A percentile compares a stretch with the other conserved stretches of the same genome.
phyloP scores from a whole-genome alignment of 768 basidiomycete species.

The Pisolithus marmoratus region DNA sequence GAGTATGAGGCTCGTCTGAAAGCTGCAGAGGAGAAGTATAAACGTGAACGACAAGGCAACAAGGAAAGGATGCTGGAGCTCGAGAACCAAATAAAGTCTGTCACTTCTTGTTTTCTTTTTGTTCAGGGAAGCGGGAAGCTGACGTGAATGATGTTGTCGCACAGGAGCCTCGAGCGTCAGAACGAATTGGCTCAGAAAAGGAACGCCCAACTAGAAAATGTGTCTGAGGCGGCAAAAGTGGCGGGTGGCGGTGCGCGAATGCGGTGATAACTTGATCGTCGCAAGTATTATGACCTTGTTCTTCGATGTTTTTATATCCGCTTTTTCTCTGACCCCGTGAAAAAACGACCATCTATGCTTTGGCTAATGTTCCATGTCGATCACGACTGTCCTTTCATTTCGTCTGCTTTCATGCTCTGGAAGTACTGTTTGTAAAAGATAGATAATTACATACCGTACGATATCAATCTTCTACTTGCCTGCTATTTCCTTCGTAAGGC shows the following conservation, averaged over 20 bases:
- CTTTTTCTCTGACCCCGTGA: too few species aligned
- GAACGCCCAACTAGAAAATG: conserved; percentile 32
- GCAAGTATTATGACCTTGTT: not conserved
- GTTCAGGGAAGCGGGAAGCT: not conserved
- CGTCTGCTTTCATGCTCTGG: not conserved
- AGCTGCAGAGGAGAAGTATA: conserved; percentile 85
- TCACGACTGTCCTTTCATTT: not conserved
- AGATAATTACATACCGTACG: not conserved
- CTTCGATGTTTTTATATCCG: not conserved
- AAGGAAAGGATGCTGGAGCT: conserved; percentile 80
- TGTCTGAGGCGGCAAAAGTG: conserved; percentile 24
- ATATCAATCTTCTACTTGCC: not conserved
- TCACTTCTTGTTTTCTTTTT: conserved; percentile 8
- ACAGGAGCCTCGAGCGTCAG: conserved; percentile 70
- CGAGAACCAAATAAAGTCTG: conserved; percentile 64
- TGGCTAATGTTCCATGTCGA: too few species aligned
- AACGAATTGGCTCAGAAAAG: conserved; percentile 76
- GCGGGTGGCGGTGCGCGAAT: conserved; percentile 6
- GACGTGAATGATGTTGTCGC: not conserved
- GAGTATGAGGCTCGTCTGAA: conserved; percentile 82
- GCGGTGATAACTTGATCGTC: conserved; percentile 1
- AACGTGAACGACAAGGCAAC: conserved; percentile 88
- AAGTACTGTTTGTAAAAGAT: not conserved
- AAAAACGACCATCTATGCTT: too few species aligned
- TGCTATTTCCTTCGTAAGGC: too few species aligned